These are phyloP conservation scores for Claviceps spartinae DNA, from an alignment of 2,329 filamentous ascomycete genomes.

Conservation along the genomic window DNA sequence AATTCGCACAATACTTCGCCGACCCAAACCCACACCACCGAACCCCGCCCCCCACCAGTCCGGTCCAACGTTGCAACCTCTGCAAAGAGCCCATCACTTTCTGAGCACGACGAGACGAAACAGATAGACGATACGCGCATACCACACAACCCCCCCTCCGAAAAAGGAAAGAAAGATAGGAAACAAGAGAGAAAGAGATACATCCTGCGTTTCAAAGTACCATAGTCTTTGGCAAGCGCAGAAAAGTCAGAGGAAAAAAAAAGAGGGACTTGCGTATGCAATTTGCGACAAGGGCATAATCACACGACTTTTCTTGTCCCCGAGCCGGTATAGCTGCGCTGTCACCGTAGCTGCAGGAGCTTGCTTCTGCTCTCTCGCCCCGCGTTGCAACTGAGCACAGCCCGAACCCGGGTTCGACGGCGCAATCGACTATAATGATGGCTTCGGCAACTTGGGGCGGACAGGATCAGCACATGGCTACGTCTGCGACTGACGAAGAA, in stretches of 20 bases:
- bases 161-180: too few relatives aligned
- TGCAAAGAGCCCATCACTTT: too few relatives aligned
- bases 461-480: constrained; percentile 40
- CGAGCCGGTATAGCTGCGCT: too few relatives aligned
- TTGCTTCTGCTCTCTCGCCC: neutral
- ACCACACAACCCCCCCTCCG: neutral
- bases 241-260: neutral
- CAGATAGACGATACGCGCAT: too few relatives aligned
- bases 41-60: too few relatives aligned
- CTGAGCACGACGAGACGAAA: too few relatives aligned
- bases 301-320: neutral
- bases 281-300: neutral
- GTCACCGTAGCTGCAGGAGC: too few relatives aligned
- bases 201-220: too few relatives aligned
- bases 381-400: neutral
- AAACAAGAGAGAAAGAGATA: neutral
- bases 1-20: too few relatives aligned
- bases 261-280: neutral
- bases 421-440: constrained; percentile 28
- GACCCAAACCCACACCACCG: too few relatives aligned
- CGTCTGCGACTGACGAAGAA: constrained; percentile 38
- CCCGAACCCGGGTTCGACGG: neutral
- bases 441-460: constrained; percentile 40
- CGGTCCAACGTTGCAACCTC: too few relatives aligned
- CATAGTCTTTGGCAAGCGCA: neutral